Evolutionary conservation across 176 grass and related monocot genomes (phyloP).

Genomic region (Avena insularis): DNA sequence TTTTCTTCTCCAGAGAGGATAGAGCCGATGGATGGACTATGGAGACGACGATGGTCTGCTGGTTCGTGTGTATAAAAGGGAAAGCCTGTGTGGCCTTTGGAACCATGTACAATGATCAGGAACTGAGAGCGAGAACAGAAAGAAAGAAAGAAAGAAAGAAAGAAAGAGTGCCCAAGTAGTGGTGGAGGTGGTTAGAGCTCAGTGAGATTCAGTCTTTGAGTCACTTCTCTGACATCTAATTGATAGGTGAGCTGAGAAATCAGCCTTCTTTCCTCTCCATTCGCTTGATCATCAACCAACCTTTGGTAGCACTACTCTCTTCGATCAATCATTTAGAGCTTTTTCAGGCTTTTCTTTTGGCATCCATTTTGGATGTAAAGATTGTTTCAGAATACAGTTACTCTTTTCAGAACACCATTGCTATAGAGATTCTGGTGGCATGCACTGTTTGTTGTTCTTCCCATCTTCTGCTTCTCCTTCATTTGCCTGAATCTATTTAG

Average conservation of each 20-base stretch:
- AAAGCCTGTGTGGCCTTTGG: constrained; percentile 59
- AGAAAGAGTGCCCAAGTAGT: background rate
- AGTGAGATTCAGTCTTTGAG: constrained; percentile 43
- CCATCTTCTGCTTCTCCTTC: background rate
- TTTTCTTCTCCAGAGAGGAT: constrained; percentile 26
- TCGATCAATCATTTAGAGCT: constrained; percentile 63
- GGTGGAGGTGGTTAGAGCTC: constrained; percentile 34
- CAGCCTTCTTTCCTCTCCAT: constrained; percentile 18
- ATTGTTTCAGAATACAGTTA: constrained; percentile 22
- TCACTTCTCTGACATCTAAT: constrained; percentile 59
- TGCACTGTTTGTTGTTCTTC: background rate
- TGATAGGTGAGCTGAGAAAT: constrained; percentile 41
- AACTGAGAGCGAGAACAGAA: constrained; percentile 36
- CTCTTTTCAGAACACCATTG: constrained; percentile 20
- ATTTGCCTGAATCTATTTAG: background rate
- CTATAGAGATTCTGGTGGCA: constrained; percentile 13
- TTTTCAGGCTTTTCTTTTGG: constrained; percentile 3
- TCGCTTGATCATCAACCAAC: constrained; percentile 33
- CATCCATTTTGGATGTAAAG: constrained; percentile 9
- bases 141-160: constrained; percentile 6
- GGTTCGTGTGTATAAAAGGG: constrained; percentile 51
- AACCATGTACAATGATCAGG: constrained; percentile 58
- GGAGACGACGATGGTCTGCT: constrained; percentile 7
- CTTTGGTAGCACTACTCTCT: background rate
- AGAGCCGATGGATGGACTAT: background rate